These are phyloP conservation scores for Naganishia vishniacii DNA, from an alignment of 768 basidiomycete genomes.

Conservation along the genomic window DNA sequence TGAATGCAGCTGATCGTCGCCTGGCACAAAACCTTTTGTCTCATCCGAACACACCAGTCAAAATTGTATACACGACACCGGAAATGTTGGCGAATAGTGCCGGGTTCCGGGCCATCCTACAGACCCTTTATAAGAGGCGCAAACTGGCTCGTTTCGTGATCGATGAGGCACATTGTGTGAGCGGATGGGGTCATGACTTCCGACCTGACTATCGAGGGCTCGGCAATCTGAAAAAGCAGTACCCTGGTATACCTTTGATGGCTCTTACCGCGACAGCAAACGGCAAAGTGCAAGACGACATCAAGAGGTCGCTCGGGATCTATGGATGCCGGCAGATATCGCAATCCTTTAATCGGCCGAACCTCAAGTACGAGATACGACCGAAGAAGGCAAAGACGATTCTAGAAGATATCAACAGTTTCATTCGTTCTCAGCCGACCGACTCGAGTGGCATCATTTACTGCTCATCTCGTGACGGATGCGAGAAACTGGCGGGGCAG, in stretches of 20 bases:
- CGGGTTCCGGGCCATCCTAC: slow-evolving; percentile 57
- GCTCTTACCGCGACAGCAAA: slow-evolving; percentile 95
- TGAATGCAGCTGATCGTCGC: slow-evolving; percentile 44
- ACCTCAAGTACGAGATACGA: slow-evolving; percentile 69
- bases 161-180: slow-evolving; percentile 94
- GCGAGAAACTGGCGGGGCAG: slow-evolving; percentile 71
- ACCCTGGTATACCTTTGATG: slow-evolving; percentile 81
- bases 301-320: slow-evolving; percentile 66
- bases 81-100: slow-evolving; percentile 71
- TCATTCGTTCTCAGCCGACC: slow-evolving; percentile 59
- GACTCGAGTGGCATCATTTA: slow-evolving; percentile 74
- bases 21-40: slow-evolving; percentile 39
- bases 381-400: slow-evolving; percentile 55
- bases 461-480: slow-evolving; percentile 63
- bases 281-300: slow-evolving; percentile 67
- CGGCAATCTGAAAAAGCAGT: slow-evolving; percentile 56
- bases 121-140: slow-evolving; percentile 56
- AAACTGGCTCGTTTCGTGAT: slow-evolving; percentile 82
- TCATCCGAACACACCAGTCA: slow-evolving; percentile 52
- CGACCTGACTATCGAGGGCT: slow-evolving; percentile 48
- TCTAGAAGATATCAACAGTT: slow-evolving; percentile 60
- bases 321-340: slow-evolving; percentile 58
- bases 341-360: slow-evolving; percentile 90
- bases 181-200: slow-evolving; percentile 86
- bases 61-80: slow-evolving; percentile 81